Conservation (phyloP, 305 asterid genomes). For the Rubia tinctorum region DNA sequence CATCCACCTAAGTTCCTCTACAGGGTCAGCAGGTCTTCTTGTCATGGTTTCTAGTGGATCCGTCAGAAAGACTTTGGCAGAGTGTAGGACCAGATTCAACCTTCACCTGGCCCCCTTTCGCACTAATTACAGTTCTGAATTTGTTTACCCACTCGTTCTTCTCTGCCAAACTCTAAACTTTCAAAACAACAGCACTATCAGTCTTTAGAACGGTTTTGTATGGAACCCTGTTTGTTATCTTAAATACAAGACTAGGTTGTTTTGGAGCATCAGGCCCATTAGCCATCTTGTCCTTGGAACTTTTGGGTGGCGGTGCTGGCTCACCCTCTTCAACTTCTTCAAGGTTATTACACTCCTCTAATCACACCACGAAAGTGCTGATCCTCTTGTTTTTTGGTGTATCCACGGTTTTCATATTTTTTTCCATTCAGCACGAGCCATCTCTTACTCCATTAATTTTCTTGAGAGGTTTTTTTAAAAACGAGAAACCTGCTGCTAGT, state of each 20-base stretch:
- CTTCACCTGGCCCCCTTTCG: slow-evolving; percentile 96
- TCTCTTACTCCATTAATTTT: slow-evolving; percentile 90
- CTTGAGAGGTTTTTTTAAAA: slow-evolving; percentile 84
- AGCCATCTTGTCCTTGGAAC: slow-evolving; percentile 92
- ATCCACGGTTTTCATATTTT: slow-evolving; percentile 97
- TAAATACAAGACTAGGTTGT: slow-evolving; percentile 74
- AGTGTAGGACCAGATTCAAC: slow-evolving; percentile 62
- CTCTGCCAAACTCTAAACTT: slow-evolving; percentile 85
- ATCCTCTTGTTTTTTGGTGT: slow-evolving; percentile 96
- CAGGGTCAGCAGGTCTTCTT: slow-evolving; percentile 96
- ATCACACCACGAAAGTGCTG: slow-evolving; percentile 89
- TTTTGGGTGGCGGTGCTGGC: slow-evolving; percentile 70
- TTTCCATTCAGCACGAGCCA: slow-evolving; percentile 98
- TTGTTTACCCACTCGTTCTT: slow-evolving; percentile 81
- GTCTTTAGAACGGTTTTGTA: slow-evolving; percentile 97
- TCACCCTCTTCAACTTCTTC: slow-evolving; percentile 85
- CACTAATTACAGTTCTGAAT: slow-evolving; percentile 69
- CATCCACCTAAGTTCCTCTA: slow-evolving; percentile 99
- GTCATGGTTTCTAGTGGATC: slow-evolving; percentile 98
- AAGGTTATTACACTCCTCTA: slow-evolving; percentile 92
- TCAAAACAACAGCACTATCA: slow-evolving; percentile 81
- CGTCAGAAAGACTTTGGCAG: slow-evolving; percentile 92
- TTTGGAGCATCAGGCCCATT: slow-evolving; percentile 76
- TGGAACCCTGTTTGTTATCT: slow-evolving; percentile 76
- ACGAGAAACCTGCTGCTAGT: slow-evolving; percentile 87